phyloP scores from a whole-genome alignment of 208 protist species.

The Blechomonas ayalai region DNA sequence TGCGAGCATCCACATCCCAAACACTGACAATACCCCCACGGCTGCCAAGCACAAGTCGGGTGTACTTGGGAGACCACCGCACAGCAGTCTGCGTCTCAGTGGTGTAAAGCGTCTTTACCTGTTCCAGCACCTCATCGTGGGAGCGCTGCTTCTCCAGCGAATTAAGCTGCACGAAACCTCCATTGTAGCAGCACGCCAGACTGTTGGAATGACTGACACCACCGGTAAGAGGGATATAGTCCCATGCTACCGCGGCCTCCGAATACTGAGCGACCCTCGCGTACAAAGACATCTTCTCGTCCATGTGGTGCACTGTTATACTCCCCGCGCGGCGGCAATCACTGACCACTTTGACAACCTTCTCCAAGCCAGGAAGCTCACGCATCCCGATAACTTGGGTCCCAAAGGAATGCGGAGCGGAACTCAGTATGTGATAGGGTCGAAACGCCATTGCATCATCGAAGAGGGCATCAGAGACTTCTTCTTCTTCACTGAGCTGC shows the following conservation, averaged over 20 bases:
- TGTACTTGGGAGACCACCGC: slow-evolving; percentile 23
- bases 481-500: slow-evolving; percentile 4
- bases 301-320: slow-evolving; percentile 14
- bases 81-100: slow-evolving; percentile 36
- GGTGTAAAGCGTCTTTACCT: slow-evolving; percentile 10
- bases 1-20: slow-evolving; percentile 26
- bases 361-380: slow-evolving; percentile 11
- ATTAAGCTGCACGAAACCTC: slow-evolving; percentile 23
- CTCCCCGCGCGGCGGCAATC: slow-evolving; percentile 13
- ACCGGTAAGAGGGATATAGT: slow-evolving; percentile 23
- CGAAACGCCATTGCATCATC: slow-evolving; percentile 21
- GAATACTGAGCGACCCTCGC: slow-evolving; percentile 10
- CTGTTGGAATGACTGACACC: slow-evolving; percentile 16
- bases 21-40: slow-evolving; percentile 28
- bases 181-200: slow-evolving; percentile 35
- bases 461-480: slow-evolving; percentile 1
- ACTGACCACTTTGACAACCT: slow-evolving; percentile 18
- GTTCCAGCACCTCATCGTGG: slow-evolving; percentile 13
- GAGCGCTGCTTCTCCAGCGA: slow-evolving; percentile 20
- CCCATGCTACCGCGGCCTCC: slow-evolving; percentile 20
- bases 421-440: slow-evolving; percentile 22
- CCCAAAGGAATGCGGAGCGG: slow-evolving; percentile 10
- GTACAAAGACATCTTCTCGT: slow-evolving; percentile 17
- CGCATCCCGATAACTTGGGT: slow-evolving; percentile 13
- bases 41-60: slow-evolving; percentile 34